Evolutionary conservation across 2,329 filamentous ascomycete species (phyloP), one percentile per base, ranked within the genome.

Genomic region (Botrytis byssoidea): DNA sequence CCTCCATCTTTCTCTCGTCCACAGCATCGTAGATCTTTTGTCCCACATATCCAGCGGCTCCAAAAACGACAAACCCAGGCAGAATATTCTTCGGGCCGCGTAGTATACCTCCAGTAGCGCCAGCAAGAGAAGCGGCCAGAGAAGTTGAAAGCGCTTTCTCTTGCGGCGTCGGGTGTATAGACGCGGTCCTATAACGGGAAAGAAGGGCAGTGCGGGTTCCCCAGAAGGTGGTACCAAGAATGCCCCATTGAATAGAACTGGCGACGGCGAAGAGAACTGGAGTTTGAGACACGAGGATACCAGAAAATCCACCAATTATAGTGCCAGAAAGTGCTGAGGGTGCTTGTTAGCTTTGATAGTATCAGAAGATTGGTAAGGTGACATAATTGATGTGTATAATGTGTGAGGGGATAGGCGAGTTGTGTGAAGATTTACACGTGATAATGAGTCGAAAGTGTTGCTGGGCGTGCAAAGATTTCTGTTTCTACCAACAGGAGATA

Each of bases 241-340:
- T 87, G 82, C 93, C 93, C 89, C 93, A 97, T 83, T 97, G 94
- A 59, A 93, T 85, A 29, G 93, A 92, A 35, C 91, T 90, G 55
- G 91, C 87, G 20, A 91, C 78, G 0, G 93, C 91, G 83, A 94
- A 95, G 10, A 95, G 83, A 3, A 89, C 86, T 6, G 93, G 91
- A 22, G 88, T 88, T 35, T 85, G 86, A 29, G 91, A 91, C 74
- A 90, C 88, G 66, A 95, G 82, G 65, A 97, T 91, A 42, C 93
- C 94, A 51, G 88, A 87, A 68, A 91, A 88, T 70, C 92, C 90
- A 51, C 92, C 92, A 70, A 89, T 85, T 44, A 92, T 81, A 40
- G 91, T 81, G 46, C 92, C 92, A 65, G 86, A 84, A 65, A 64
- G 71, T 32, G 70, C 61, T 61, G 60, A 70, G 40, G 20, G 12